Evolutionary conservation across 2,329 filamentous ascomycete genomes (phyloP).

Genomic region (Davidsoniella eucalypti): DNA sequence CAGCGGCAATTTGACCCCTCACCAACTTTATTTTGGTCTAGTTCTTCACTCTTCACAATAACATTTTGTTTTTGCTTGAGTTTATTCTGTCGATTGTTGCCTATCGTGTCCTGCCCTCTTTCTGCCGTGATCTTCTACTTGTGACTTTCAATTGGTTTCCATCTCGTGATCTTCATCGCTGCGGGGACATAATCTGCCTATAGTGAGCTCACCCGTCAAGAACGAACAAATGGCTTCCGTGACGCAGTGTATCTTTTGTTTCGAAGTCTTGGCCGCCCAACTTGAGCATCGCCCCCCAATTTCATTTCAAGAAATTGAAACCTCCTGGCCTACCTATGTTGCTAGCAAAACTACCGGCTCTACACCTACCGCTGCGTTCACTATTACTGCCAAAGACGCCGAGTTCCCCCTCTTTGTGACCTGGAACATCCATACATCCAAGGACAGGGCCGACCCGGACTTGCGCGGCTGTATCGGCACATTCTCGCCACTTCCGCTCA

Average conservation of each 20-base stretch:
- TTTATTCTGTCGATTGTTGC: no score
- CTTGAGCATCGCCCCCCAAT: constrained; percentile 55
- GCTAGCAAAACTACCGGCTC: constrained; percentile 14
- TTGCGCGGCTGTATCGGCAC: constrained; percentile 94
- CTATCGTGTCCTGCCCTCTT: no score
- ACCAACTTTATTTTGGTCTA: no score
- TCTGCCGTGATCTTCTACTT: no score
- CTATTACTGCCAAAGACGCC: constrained; percentile 16
- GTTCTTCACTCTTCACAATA: no score
- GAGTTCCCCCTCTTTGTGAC: constrained; percentile 24
- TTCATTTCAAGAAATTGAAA: constrained; percentile 50
- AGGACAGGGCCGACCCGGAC: constrained; percentile 35
- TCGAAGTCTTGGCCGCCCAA: constrained; percentile 66
- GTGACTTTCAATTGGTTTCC: no score
- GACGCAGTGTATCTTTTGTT: constrained; percentile 83
- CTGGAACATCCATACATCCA: constrained; percentile 11
- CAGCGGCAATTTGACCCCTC: no score
- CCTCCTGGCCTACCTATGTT: constrained; percentile 37
- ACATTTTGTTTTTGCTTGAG: neutral
- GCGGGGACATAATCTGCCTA: no score
- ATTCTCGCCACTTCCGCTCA: constrained; percentile 62
- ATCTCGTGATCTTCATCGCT: no score
- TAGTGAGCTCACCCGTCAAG: no score
- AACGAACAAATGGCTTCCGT: constrained; percentile 53
- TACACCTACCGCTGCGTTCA: constrained; percentile 14